Conservation (phyloP, 306 rosid species). For the Rosa chinensis region DNA sequence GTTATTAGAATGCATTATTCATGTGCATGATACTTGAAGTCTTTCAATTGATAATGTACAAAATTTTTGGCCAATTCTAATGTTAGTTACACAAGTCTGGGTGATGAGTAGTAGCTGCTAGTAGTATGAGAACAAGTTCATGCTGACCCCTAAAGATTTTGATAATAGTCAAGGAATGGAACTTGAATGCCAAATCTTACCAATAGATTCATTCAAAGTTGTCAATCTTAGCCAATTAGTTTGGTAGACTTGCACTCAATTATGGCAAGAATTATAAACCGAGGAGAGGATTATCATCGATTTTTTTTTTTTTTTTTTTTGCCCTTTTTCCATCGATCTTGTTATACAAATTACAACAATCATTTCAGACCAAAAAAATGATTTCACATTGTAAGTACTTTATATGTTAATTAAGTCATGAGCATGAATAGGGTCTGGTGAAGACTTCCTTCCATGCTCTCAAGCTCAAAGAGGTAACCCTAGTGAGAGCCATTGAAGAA, state of each 20-base stretch:
- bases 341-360: not conserved
- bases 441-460: conserved; percentile 75
- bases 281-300: not conserved
- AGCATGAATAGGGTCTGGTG: conserved; percentile 60
- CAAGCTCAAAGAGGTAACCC: conserved; percentile 63
- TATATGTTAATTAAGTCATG: conserved; percentile 1
- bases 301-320: too few species aligned
- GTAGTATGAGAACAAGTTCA: too few species aligned
- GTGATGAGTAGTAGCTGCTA: too few species aligned
- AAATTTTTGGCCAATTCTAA: too few species aligned
- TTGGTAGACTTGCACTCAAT: not conserved
- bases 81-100: too few species aligned
- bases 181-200: too few species aligned
- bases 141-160: too few species aligned
- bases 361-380: not conserved
- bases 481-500: conserved; percentile 49
- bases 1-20: too few species aligned
- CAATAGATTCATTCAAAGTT: not conserved
- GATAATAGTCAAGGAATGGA: too few species aligned
- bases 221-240: not conserved
- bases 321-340: not conserved
- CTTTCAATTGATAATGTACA: too few species aligned
- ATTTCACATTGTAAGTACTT: not conserved
- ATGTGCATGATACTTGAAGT: too few species aligned
- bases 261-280: not conserved